These are phyloP conservation scores for Trichoderma gamsii DNA, from an alignment of 495 filamentous ascomycete genomes.

Conservation along the genomic window DNA sequence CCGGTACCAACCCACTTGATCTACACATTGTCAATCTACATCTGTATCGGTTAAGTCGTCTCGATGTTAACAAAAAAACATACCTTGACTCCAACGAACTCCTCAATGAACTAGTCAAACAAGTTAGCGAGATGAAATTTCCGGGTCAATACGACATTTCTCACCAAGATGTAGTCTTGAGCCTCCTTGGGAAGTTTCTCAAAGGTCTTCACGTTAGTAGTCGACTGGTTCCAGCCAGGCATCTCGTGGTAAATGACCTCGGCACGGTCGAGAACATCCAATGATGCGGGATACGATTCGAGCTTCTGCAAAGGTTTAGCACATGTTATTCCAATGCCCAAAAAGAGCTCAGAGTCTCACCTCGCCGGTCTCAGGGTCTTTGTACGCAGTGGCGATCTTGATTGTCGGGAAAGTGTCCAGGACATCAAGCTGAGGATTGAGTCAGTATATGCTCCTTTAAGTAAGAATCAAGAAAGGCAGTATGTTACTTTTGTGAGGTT, in stretches of 20 bases:
- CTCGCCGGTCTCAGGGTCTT: too few species aligned
- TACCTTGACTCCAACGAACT: slow-evolving; percentile 62
- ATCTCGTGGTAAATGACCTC: slow-evolving; percentile 63
- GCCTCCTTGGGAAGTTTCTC: slow-evolving; percentile 69
- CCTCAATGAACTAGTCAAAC: slow-evolving; percentile 46
- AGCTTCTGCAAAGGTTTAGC: slow-evolving; percentile 20
- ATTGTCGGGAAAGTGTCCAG: too few species aligned
- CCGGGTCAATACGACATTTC: too few species aligned
- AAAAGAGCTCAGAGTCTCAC: not conserved
- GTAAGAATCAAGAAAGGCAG: too few species aligned
- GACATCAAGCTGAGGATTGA: too few species aligned
- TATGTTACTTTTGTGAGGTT: too few species aligned
- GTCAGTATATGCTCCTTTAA: too few species aligned
- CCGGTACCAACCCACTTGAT: slow-evolving; percentile 20
- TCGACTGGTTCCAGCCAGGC: slow-evolving; percentile 61
- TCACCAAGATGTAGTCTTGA: slow-evolving; percentile 52
- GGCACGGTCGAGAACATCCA: slow-evolving; percentile 32
- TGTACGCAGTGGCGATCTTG: too few species aligned
- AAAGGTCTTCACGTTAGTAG: slow-evolving; percentile 43
- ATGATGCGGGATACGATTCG: slow-evolving; percentile 35
- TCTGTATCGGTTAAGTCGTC: not conserved
- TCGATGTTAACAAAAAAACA: slow-evolving; percentile 19
- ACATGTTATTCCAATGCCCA: slow-evolving; percentile 21
- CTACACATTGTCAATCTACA: slow-evolving; percentile 13
- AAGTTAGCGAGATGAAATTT: not conserved